These are phyloP conservation scores for Hypomyces perniciosus DNA, from an alignment of 2,329 filamentous ascomycete species.

Conservation along the genomic window DNA sequence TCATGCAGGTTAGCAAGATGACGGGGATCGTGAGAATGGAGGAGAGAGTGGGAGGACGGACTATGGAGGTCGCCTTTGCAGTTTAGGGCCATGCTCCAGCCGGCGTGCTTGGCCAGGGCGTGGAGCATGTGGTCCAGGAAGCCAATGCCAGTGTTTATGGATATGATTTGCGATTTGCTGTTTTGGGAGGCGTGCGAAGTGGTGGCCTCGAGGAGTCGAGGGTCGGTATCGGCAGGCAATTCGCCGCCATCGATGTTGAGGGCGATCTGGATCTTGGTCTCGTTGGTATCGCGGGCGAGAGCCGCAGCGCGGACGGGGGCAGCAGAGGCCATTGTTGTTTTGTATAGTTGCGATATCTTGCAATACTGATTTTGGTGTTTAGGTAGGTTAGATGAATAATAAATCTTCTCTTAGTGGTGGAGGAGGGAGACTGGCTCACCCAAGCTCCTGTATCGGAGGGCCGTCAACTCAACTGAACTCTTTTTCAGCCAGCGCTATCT, in stretches of 20 bases:
- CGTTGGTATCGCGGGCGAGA: constrained; percentile 87
- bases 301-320: constrained; percentile 40
- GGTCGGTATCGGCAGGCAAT: constrained; percentile 60
- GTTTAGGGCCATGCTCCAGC: constrained; percentile 80
- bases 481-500: neutral
- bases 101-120: constrained; percentile 89
- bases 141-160: constrained; percentile 87
- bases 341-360: neutral
- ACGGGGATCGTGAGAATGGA: no score
- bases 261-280: constrained; percentile 92
- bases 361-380: neutral
- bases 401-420: neutral
- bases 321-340: constrained; percentile 2
- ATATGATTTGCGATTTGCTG: constrained; percentile 78
- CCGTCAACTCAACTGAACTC: neutral
- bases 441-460: constrained; percentile 8
- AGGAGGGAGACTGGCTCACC: constrained; percentile 2
- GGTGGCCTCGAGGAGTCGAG: constrained; percentile 42
- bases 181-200: constrained; percentile 76
- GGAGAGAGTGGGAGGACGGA: constrained; percentile 37
- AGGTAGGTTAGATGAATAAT: neutral
- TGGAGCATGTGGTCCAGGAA: constrained; percentile 99
- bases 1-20: constrained; percentile 4
- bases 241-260: constrained; percentile 89
- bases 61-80: constrained; percentile 90